Evolutionary conservation across 345 rosid species (phyloP).

Genomic region (Acer negundo): DNA sequence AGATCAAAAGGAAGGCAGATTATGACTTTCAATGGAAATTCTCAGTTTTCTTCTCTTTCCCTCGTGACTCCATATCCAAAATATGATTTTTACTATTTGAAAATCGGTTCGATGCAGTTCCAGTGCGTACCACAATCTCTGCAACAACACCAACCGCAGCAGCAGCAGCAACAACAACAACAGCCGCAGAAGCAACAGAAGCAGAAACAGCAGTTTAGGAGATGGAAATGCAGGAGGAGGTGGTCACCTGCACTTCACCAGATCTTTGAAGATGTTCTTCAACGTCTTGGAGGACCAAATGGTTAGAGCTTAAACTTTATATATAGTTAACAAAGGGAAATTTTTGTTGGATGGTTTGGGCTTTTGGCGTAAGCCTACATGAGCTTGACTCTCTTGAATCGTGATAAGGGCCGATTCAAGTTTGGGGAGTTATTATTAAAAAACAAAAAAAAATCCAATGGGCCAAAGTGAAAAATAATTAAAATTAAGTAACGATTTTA

Average conservation of each 20-base stretch:
- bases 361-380: too few species aligned
- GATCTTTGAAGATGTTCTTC: conserved; percentile 68
- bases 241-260: conserved; percentile 88
- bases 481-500: too few species aligned
- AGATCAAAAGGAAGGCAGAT: conserved; percentile 37
- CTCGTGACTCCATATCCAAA: conserved; percentile 42
- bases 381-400: too few species aligned
- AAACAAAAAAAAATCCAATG: too few species aligned
- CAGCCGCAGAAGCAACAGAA: not conserved
- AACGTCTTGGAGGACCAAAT: conserved; percentile 68
- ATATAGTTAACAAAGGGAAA: too few species aligned
- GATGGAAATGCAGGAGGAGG: conserved; percentile 69
- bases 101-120: conserved; percentile 26
- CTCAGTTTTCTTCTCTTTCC: conserved; percentile 38
- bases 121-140: conserved; percentile 23
- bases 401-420: too few species aligned
- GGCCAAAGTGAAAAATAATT: too few species aligned
- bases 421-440: too few species aligned
- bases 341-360: not conserved
- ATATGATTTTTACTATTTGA: conserved; percentile 25
- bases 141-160: conserved; percentile 18
- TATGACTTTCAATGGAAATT: conserved; percentile 41
- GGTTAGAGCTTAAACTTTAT: conserved; percentile 41
- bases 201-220: not conserved
- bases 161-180: conserved; percentile 32